Conservation (phyloP, 2,329 filamentous ascomycete genomes). For the Phaeosphaeria sp. region DNA sequence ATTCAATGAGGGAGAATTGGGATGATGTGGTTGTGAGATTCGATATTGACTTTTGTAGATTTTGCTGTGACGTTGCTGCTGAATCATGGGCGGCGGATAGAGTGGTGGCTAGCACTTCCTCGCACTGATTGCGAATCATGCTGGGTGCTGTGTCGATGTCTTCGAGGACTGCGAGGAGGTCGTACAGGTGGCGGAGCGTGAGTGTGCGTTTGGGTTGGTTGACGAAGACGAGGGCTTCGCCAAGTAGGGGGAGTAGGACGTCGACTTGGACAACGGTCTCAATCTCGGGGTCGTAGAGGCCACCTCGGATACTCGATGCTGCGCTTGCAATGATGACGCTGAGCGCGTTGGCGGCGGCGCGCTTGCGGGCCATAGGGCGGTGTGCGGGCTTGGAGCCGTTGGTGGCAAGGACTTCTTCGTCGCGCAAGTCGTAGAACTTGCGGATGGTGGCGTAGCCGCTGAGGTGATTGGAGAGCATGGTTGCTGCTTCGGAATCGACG, state of each 20-base stretch:
- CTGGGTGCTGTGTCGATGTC: slow-evolving; percentile 78
- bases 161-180: slow-evolving; percentile 77
- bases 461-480: slow-evolving; percentile 82
- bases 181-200: slow-evolving; percentile 74
- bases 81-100: slow-evolving; percentile 69
- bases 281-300: slow-evolving; percentile 80
- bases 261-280: slow-evolving; percentile 89
- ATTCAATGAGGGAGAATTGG: slow-evolving; percentile 74
- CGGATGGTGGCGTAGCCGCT: slow-evolving; percentile 92
- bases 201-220: slow-evolving; percentile 68
- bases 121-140: slow-evolving; percentile 75
- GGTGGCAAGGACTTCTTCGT: slow-evolving; percentile 62
- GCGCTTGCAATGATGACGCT: slow-evolving; percentile 85
- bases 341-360: slow-evolving; percentile 75
- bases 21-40: slow-evolving; percentile 61
- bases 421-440: slow-evolving; percentile 88
- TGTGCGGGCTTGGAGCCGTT: slow-evolving; percentile 50
- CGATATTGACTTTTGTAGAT: slow-evolving; percentile 66
- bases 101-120: slow-evolving; percentile 79
- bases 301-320: slow-evolving; percentile 88
- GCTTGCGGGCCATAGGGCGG: slow-evolving; percentile 66
- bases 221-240: slow-evolving; percentile 81
- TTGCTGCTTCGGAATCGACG: slow-evolving; percentile 80
- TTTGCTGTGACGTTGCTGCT: slow-evolving; percentile 10
- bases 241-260: slow-evolving; percentile 81